phyloP scores from a whole-genome alignment of 164 flowering plant genomes.

The Tinospora cordifolia region DNA sequence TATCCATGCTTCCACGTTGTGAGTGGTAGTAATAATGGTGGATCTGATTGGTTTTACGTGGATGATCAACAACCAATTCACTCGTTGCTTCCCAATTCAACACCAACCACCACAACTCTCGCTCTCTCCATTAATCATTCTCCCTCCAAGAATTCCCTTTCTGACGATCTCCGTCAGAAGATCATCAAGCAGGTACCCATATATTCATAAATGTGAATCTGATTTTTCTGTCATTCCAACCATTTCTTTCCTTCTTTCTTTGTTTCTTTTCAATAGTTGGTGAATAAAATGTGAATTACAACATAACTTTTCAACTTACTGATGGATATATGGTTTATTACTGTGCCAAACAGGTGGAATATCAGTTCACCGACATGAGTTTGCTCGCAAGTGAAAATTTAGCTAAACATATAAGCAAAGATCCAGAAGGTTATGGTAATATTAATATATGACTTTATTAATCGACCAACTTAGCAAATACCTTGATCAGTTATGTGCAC shows the following conservation, averaged over 20 bases:
- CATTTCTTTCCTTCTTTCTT: too few species aligned
- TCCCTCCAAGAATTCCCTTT: constrained; percentile 41
- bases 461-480: too few species aligned
- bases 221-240: too few species aligned
- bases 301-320: background rate
- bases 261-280: too few species aligned
- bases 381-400: constrained; percentile 77
- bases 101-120: constrained; percentile 4
- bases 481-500: background rate
- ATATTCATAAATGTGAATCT: too few species aligned
- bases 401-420: constrained; percentile 62
- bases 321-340: too few species aligned
- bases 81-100: constrained; percentile 24
- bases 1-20: constrained; percentile 58
- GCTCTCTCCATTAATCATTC: constrained; percentile 17
- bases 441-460: too few species aligned
- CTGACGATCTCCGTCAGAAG: constrained; percentile 64
- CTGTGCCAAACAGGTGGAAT: constrained; percentile 53
- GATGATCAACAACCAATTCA: constrained; percentile 51
- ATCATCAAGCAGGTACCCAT: constrained; percentile 71
- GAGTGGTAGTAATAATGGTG: constrained; percentile 26
- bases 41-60: constrained; percentile 58
- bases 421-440: constrained; percentile 89
- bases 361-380: constrained; percentile 83
- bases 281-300: too few species aligned